Evolutionary conservation across 768 basidiomycete species (phyloP).

Genomic region (Tricholoma sp.): DNA sequence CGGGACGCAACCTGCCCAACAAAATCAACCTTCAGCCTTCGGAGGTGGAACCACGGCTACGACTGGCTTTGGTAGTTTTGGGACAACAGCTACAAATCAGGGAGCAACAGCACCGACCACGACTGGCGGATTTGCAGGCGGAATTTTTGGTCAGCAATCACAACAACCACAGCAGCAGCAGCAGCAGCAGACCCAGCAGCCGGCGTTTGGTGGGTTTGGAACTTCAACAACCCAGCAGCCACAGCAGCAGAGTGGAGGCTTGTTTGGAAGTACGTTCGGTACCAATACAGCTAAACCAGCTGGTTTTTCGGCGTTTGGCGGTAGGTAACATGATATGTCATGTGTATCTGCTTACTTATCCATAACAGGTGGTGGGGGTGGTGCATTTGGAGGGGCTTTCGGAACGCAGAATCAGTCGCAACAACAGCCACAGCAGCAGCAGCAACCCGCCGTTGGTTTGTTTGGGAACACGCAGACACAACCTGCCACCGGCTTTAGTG

Average conservation of each 20-base stretch:
- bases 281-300: constrained; percentile 14
- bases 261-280: constrained; percentile 33
- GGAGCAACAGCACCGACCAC: constrained; percentile 21
- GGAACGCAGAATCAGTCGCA: constrained; percentile 27
- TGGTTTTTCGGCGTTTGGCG: constrained; percentile 13
- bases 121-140: constrained; percentile 33
- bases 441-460: constrained; percentile 22
- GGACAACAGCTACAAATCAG: constrained; percentile 20
- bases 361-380: constrained; percentile 5
- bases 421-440: constrained; percentile 30
- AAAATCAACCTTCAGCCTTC: constrained; percentile 26
- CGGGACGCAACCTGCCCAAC: constrained; percentile 41
- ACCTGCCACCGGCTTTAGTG: constrained; percentile 33
- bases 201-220: constrained; percentile 23
- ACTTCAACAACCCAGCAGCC: constrained; percentile 22
- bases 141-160: constrained; percentile 25
- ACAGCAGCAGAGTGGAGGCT: constrained; percentile 27
- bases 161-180: constrained; percentile 28
- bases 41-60: constrained; percentile 32
- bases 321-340: constrained; percentile 2
- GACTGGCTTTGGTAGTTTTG: constrained; percentile 42
- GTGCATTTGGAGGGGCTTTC: constrained; percentile 33
- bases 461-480: constrained; percentile 27
- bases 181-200: constrained; percentile 20
- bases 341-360: not conserved